phyloP scores from a whole-genome alignment of 139 green algal species.

The Chlorella sp. region DNA sequence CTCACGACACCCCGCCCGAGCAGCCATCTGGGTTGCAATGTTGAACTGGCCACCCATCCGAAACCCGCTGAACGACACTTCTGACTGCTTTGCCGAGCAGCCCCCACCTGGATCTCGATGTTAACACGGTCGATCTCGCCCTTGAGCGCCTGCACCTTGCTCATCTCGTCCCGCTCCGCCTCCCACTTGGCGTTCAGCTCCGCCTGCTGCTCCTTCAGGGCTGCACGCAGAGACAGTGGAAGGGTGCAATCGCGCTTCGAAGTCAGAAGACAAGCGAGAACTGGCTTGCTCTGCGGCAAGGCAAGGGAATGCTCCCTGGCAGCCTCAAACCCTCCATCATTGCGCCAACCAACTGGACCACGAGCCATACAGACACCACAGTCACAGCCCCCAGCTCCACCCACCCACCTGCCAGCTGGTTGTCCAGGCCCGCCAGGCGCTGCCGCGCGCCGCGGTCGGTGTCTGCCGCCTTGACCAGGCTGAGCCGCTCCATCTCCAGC shows the following conservation, averaged over 20 bases:
- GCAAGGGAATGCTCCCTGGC: too few relatives aligned
- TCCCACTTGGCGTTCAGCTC: constrained; percentile 82
- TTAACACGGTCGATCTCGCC: constrained; percentile 96
- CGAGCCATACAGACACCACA: neutral
- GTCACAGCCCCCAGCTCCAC: neutral
- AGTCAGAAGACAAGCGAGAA: too few relatives aligned
- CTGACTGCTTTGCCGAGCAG: neutral
- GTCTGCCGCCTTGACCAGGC: constrained; percentile 73
- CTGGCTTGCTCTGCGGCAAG: too few relatives aligned
- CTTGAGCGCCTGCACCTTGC: constrained; percentile 81
- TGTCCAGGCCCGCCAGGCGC: constrained; percentile 79
- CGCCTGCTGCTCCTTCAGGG: constrained; percentile 83
- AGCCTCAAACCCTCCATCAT: neutral
- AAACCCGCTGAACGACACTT: neutral
- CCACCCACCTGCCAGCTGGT: constrained; percentile 64
- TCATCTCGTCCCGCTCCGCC: constrained; percentile 78
- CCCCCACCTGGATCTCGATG: constrained; percentile 82
- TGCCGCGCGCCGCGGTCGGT: constrained; percentile 68
- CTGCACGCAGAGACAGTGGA: neutral
- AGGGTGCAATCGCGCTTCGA: too few relatives aligned
- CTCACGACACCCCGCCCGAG: too few relatives aligned
- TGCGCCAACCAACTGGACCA: neutral
- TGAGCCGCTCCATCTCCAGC: constrained; percentile 96
- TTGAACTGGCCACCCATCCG: neutral
- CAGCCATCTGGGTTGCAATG: neutral